Percentiles rank a stretch among this genome's conserved stretches.
These are phyloP conservation scores for Plasmopara viticola DNA, from an alignment of 352 stramenopile species.

Conservation along the genomic window DNA sequence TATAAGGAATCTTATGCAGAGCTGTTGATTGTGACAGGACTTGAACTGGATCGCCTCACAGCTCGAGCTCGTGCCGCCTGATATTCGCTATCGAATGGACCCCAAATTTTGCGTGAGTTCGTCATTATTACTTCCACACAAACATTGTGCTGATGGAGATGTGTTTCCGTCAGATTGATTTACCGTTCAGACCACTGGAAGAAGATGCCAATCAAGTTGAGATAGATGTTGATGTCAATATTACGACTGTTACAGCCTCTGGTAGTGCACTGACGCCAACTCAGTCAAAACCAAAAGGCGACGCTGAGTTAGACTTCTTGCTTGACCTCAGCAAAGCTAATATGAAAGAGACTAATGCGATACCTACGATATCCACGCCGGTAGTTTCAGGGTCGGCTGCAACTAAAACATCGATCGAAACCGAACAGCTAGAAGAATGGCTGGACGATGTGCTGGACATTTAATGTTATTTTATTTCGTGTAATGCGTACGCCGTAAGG, in stretches of 20 bases:
- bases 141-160: neutral
- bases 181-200: slow-evolving; percentile 30
- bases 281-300: slow-evolving; percentile 5
- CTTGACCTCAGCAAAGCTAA: slow-evolving; percentile 33
- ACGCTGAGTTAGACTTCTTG: slow-evolving; percentile 36
- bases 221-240: slow-evolving; percentile 4
- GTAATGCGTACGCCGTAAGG: neutral
- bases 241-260: neutral
- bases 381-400: slow-evolving; percentile 1
- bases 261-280: neutral
- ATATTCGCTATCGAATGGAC: slow-evolving; percentile 61
- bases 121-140: neutral
- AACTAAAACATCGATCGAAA: slow-evolving; percentile 12
- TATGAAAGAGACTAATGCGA: slow-evolving; percentile 3
- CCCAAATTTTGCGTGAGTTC: slow-evolving; percentile 68
- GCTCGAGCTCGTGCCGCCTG: slow-evolving; percentile 35
- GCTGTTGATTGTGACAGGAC: slow-evolving; percentile 30
- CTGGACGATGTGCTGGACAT: slow-evolving; percentile 56
- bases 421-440: slow-evolving; percentile 60
- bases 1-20: neutral
- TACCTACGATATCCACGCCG: slow-evolving; percentile 1
- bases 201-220: slow-evolving; percentile 8
- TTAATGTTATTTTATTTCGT: slow-evolving; percentile 13
- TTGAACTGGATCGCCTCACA: slow-evolving; percentile 63
- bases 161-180: slow-evolving; percentile 26